Percentiles rank a stretch among this genome's conserved stretches.
phyloP scores from a whole-genome alignment of 106 monocot species.

The Posidonia australis region DNA sequence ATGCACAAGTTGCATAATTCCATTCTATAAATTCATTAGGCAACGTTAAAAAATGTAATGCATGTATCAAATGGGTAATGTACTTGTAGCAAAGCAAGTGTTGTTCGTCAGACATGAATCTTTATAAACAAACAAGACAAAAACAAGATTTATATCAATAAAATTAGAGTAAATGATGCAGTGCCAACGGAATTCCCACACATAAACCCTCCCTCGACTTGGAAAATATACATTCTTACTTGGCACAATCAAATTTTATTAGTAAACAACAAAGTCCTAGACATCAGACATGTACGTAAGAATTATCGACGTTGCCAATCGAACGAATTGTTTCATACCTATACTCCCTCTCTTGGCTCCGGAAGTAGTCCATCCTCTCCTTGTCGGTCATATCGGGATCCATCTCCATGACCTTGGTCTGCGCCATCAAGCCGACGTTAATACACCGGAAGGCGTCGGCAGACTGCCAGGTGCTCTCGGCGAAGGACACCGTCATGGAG shows the following conservation, averaged over 20 bases:
- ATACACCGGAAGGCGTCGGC: slow-evolving; percentile 84
- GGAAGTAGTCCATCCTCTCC: slow-evolving; percentile 84
- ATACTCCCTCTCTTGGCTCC: slow-evolving; percentile 70
- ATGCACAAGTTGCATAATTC: too few species aligned
- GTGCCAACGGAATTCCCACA: too few species aligned
- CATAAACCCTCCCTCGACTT: background rate
- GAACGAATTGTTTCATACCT: background rate
- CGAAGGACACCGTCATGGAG: slow-evolving; percentile 56
- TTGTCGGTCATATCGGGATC: slow-evolving; percentile 92
- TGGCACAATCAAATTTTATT: background rate
- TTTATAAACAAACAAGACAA: too few species aligned
- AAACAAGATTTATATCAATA: too few species aligned
- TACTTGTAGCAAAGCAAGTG: too few species aligned
- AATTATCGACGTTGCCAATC: too few species aligned
- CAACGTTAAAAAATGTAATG: too few species aligned
- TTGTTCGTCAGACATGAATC: too few species aligned
- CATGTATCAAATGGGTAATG: too few species aligned
- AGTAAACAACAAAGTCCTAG: background rate
- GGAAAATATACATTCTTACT: background rate
- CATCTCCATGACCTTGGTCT: slow-evolving; percentile 71
- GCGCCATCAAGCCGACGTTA: slow-evolving; percentile 80
- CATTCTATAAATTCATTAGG: too few species aligned
- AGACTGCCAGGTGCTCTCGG: slow-evolving; percentile 88
- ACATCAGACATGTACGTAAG: background rate
- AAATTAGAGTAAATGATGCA: too few species aligned